Evolutionary conservation across 2,329 filamentous ascomycete genomes (phyloP).

Genomic region (Trichoderma sp.): DNA sequence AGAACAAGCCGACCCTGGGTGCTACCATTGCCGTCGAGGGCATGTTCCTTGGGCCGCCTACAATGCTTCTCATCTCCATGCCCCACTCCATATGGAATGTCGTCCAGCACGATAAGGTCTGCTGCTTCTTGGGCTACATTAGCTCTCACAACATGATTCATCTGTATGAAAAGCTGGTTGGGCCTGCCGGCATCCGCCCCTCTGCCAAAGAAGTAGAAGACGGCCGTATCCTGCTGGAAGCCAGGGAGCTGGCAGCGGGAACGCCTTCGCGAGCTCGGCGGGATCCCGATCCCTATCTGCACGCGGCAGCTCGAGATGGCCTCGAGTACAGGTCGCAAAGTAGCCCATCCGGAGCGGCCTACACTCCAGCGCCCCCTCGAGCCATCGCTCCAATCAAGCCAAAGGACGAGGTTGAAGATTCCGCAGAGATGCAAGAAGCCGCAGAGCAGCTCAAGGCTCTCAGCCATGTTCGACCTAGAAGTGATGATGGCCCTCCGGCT

Average conservation of each 20-base stretch:
- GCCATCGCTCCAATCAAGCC: constrained; percentile 29
- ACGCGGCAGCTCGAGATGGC: constrained; percentile 28
- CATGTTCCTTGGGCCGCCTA: constrained; percentile 66
- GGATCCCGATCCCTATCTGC: constrained; percentile 30
- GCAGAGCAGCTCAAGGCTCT: constrained; percentile 65
- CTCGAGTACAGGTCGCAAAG: constrained; percentile 30
- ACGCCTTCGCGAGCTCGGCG: constrained; percentile 32
- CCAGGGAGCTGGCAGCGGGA: constrained; percentile 46
- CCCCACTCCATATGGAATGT: constrained; percentile 62
- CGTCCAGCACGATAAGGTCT: constrained; percentile 65
- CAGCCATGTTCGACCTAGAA: constrained; percentile 59
- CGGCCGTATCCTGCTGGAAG: constrained; percentile 55
- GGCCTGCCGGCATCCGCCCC: constrained; percentile 42
- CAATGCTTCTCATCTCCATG: constrained; percentile 66
- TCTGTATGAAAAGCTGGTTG: constrained; percentile 59
- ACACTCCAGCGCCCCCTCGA: constrained; percentile 24
- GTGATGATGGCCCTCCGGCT: constrained; percentile 40
- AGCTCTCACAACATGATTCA: constrained; percentile 67
- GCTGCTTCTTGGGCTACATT: constrained; percentile 63
- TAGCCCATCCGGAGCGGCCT: constrained; percentile 29
- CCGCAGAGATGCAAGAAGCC: constrained; percentile 68
- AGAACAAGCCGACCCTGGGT: constrained; percentile 54
- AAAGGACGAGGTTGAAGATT: constrained; percentile 51
- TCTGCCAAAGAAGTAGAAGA: constrained; percentile 56
- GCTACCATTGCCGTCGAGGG: constrained; percentile 62